Evolutionary conservation across 108 stramenopile species (phyloP).

Genomic region (Cyclotella atomus): DNA sequence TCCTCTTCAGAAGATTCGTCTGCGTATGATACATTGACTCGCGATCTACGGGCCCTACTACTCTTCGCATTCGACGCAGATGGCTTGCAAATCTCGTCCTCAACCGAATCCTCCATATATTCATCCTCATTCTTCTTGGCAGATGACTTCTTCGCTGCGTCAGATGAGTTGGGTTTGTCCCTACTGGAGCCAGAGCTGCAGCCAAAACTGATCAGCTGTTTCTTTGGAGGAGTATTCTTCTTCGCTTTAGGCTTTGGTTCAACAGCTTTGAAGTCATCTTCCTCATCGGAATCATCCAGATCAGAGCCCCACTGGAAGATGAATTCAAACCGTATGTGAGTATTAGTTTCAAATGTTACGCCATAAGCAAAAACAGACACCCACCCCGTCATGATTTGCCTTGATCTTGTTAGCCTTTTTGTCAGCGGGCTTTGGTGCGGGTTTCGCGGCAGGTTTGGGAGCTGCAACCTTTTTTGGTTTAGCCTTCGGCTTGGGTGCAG

Average conservation of each 20-base stretch:
- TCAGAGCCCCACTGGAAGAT: slow-evolving; percentile 4
- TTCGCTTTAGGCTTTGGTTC: slow-evolving; percentile 1
- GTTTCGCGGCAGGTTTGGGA: background rate
- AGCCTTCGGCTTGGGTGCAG: background rate
- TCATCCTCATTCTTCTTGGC: slow-evolving; percentile 1
- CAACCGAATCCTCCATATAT: background rate
- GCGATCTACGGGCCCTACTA: background rate
- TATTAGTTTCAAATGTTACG: background rate
- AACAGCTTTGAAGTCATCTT: background rate
- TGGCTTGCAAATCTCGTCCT: background rate
- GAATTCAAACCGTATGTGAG: background rate
- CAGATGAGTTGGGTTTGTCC: background rate
- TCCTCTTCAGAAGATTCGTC: slow-evolving; percentile 3
- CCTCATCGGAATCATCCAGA: slow-evolving; percentile 2
- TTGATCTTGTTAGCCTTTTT: slow-evolving; percentile 36
- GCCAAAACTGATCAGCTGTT: background rate
- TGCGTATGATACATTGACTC: background rate
- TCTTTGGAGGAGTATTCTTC: slow-evolving; percentile 2
- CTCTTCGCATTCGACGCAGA: background rate
- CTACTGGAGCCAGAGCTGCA: background rate
- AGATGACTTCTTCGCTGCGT: background rate
- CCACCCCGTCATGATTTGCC: background rate
- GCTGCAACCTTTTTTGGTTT: background rate
- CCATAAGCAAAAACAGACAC: background rate
- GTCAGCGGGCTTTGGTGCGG: slow-evolving; percentile 12